Evolutionary conservation across 441 rosid genomes (phyloP), one percentile per base, ranked within the genome.

Genomic region (Eutrema salsugineum): DNA sequence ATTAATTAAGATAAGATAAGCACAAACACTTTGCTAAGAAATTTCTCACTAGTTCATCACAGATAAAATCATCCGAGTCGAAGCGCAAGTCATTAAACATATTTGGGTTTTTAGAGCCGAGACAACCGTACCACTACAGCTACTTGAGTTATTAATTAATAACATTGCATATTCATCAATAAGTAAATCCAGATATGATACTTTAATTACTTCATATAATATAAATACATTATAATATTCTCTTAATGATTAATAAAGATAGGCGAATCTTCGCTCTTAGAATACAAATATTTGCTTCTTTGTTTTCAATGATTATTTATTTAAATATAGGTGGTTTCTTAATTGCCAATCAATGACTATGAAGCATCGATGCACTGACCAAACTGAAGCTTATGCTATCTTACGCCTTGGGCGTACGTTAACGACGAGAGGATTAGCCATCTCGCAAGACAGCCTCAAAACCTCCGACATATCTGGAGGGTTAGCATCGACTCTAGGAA

Each of bases 381-480:
- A 69, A 63, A 39, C 40, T 67, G 36, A 32, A 40, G 43, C 50
- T 57, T 58, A 76, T 49, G 39, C 43, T 10, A 53, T 30, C 38
- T 20, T 36, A 63, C 78, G 83, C 81, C 98, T 83, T 1, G 84
- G 80, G 7, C 73, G 75, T 46, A 84, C 75, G 57, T 76, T 80
- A 49, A 79, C 91, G 0, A 68, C 53, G 65, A 91, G 83, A 30
- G 98, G 98, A 79, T 67, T 83, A 6, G 89, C 96, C 98, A 93
- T 88, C 78, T 91, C 97, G 39, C 96, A 85, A 2, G 98, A 93
- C 3, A 93, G 86, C 77, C 81, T 85, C 49, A 91, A 78, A 11
- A 83, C 78, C 75, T 93, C 98, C 0, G 96, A 80, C n/a, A 93
- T 65, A 64, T 89, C 91, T 35, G 83, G 83, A 0, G 67, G 51